These are phyloP conservation scores for Capsicum pubescens DNA, from an alignment of 257 asterid species.

Conservation along the genomic window DNA sequence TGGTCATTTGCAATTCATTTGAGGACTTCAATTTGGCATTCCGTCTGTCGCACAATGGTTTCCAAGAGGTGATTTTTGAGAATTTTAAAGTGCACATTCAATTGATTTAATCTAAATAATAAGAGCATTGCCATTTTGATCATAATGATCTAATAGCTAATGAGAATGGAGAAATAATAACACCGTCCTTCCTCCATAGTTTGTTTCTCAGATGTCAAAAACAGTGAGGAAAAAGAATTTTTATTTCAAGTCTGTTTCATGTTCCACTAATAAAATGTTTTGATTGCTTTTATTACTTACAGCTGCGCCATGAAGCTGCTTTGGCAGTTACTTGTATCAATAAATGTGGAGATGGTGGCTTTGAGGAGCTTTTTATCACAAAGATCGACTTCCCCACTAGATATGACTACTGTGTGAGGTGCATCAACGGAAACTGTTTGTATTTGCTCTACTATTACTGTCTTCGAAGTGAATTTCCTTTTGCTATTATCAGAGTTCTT, in stretches of 20 bases:
- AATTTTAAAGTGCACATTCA: conserved; percentile 17
- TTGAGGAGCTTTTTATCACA: conserved; percentile 84
- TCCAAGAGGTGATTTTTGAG: conserved; percentile 67
- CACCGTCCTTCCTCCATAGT: conserved; percentile 19
- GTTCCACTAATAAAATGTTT: not conserved
- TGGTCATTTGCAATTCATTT: conserved; percentile 74
- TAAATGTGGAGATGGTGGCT: conserved; percentile 76
- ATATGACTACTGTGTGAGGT: conserved; percentile 88
- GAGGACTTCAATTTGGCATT: conserved; percentile 76
- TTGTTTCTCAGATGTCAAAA: conserved; percentile 1
- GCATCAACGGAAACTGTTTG: conserved; percentile 27
- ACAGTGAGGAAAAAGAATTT: not conserved
- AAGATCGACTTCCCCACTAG: conserved; percentile 76
- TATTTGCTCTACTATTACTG: not conserved
- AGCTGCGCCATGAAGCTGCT: conserved; percentile 82
- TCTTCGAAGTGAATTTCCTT: not conserved
- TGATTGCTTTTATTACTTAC: conserved; percentile 30
- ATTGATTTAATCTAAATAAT: conserved; percentile 5
- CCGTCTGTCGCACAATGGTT: conserved; percentile 81
- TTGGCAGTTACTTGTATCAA: conserved; percentile 74
- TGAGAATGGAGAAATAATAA: conserved; percentile 6
- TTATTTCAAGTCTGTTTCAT: conserved; percentile 16
- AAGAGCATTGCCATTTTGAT: conserved; percentile 8
- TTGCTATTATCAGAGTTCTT: conserved; percentile 1
- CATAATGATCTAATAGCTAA: conserved; percentile 12